Base-by-base conservation (phyloP, 805 yeast genomes). In the Saturnispora halmiae region DNA sequence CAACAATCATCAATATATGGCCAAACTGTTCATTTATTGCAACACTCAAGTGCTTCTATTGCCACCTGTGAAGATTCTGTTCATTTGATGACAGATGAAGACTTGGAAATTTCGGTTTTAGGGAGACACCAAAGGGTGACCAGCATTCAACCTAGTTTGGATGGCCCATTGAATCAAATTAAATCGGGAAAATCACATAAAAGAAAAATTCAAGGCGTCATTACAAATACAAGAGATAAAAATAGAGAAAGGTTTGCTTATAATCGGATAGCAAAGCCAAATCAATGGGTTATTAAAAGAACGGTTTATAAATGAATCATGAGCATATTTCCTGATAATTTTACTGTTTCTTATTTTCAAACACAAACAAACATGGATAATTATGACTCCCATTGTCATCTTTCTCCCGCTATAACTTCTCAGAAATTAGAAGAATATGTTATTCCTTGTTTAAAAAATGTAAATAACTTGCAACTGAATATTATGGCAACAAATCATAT, bases 401-500 rank as follows among this genome's bases (percentile, higher is more conserved):
- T 66, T 13, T 55, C 63, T 9, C 52, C 62, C 1, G 42, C 34
- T 31, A 52, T 47, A 30, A 48, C 43, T 6, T 20, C 5, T 13
- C 28, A 18, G 7, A 25, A 28, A 20, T 37, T 38, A 15, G 37
- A 42, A 3, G 35, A 42, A 11, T 32, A 7, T 16, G 45, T 44
- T 6, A 14, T 20, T 18, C 36, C 43, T 7, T 14, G 20, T 2
- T 33, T 45, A 14, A n/a, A 13, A n/a, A n/a, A n/a, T n/a, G n/a
- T 3, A 14, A n/a, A 4, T 27, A 33, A 20, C 9, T 25, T 13
- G 27, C 24, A 39, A 1, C 31, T 50, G 19, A 58, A 58, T 40
- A 48, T 73, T 24, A 74, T 75, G 81, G 65, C 76, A 14, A 69
- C 75, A 2, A 71, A 66, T 44, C 65, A 59, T 29, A 51, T 52